A percentile compares a stretch with the other conserved stretches of the same genome.
These are phyloP conservation scores for Gynostemma pentaphyllum DNA, from an alignment of 306 rosid genomes.

Conservation along the genomic window DNA sequence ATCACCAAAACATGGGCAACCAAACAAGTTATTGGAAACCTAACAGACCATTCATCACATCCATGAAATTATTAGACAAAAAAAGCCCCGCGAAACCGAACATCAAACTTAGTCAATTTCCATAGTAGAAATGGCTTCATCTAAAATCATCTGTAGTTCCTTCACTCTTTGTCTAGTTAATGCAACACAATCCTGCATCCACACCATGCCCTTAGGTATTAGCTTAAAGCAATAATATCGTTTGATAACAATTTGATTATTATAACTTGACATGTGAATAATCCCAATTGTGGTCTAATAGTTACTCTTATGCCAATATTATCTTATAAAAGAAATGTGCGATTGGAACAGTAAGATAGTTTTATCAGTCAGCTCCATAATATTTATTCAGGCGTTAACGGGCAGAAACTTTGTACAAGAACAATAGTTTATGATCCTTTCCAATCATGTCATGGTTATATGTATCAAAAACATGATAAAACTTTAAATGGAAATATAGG, in stretches of 20 bases:
- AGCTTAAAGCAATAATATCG: not conserved
- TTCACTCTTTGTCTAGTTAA: conserved; percentile 62
- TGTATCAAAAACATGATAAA: too few species aligned
- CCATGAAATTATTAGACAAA: not conserved
- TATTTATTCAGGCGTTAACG: too few species aligned
- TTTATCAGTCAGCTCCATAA: too few species aligned
- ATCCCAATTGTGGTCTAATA: not conserved
- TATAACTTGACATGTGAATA: not conserved
- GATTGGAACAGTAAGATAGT: not conserved
- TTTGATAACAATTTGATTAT: not conserved
- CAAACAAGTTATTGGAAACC: not conserved
- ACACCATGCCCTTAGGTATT: not conserved
- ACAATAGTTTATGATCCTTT: too few species aligned
- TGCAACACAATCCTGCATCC: conserved; percentile 74
- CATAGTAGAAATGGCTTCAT: conserved; percentile 46
- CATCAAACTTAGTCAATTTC: conserved; percentile 45
- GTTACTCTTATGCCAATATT: not conserved
- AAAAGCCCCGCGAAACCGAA: not conserved
- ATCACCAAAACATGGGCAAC: not conserved
- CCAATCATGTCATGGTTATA: too few species aligned
- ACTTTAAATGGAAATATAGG: too few species aligned
- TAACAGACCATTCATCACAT: not conserved
- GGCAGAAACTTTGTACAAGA: too few species aligned
- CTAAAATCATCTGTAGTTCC: conserved; percentile 52
- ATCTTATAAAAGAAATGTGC: not conserved